Conservation (phyloP, 257 asterid species). For the Rubia yunnanensis region DNA sequence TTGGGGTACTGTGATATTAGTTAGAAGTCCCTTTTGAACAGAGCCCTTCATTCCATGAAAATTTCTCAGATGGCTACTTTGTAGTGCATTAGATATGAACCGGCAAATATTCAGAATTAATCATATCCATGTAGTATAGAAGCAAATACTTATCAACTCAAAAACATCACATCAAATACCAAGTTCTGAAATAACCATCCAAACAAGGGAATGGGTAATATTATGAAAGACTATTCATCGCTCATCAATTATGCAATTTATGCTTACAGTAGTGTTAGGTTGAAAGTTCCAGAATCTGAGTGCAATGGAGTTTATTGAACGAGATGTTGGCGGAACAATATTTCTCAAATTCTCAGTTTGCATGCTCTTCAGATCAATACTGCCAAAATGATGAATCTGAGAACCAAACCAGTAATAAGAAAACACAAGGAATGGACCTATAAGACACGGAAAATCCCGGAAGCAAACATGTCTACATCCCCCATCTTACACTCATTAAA, state of each 20-base stretch:
- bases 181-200: not conserved
- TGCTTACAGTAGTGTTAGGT: conserved; percentile 43
- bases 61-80: not conserved
- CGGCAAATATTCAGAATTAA: not conserved
- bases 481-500: not conserved
- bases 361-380: conserved; percentile 86
- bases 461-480: conserved; percentile 3
- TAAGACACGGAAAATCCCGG: conserved; percentile 17
- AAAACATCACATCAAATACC: not conserved
- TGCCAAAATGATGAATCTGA: conserved; percentile 56
- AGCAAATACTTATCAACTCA: not conserved
- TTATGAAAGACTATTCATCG: not conserved
- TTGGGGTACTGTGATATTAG: not conserved
- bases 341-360: conserved; percentile 71
- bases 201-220: not conserved
- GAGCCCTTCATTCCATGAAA: not conserved
- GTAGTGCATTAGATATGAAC: not conserved
- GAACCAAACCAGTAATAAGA: conserved; percentile 31
- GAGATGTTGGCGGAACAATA: conserved; percentile 64
- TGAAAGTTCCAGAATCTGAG: conserved; percentile 57
- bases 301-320: conserved; percentile 73
- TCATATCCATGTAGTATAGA: not conserved
- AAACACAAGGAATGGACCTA: conserved; percentile 10
- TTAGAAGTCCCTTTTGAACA: not conserved
- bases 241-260: conserved; percentile 17